Conservation (phyloP, 1,284 basidiomycete species). For the Ustilago vetiveriae region DNA sequence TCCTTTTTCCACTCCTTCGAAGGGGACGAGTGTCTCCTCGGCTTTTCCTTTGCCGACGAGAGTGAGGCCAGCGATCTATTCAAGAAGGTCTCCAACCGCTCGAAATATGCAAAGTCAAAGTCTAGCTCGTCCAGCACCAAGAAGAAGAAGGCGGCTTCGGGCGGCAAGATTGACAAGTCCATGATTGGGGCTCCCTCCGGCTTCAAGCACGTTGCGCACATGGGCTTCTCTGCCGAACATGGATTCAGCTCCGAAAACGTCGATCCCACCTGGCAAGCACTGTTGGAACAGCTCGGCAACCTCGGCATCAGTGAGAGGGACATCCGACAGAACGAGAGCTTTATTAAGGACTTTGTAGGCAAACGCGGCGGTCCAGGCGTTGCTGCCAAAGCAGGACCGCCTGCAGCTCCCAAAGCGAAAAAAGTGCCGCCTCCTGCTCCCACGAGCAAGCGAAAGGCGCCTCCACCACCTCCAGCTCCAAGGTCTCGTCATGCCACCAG, state of each 20-base stretch:
- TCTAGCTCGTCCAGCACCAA: slow-evolving; percentile 68
- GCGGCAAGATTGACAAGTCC: slow-evolving; percentile 81
- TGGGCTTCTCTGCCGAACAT: slow-evolving; percentile 88
- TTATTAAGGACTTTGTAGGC: slow-evolving; percentile 85
- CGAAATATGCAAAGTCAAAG: slow-evolving; percentile 72
- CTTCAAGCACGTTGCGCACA: slow-evolving; percentile 91
- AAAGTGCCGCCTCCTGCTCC: slow-evolving; percentile 72
- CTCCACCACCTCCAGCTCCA: slow-evolving; percentile 59
- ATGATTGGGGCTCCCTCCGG: slow-evolving; percentile 83
- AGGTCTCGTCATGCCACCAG: slow-evolving; percentile 33
- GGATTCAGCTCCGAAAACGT: slow-evolving; percentile 88
- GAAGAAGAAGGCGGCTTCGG: slow-evolving; percentile 68
- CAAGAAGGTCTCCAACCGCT: slow-evolving; percentile 81
- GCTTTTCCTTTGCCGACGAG: slow-evolving; percentile 89
- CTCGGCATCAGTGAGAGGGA: slow-evolving; percentile 73
- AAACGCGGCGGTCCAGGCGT: slow-evolving; percentile 69
- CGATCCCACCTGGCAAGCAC: slow-evolving; percentile 88
- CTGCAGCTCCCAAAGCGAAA: slow-evolving; percentile 70
- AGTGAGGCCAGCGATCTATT: slow-evolving; percentile 84
- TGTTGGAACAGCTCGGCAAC: slow-evolving; percentile 78
- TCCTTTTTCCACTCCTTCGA: slow-evolving; percentile 93
- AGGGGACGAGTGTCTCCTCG: slow-evolving; percentile 88
- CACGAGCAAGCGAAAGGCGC: slow-evolving; percentile 59
- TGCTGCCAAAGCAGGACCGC: slow-evolving; percentile 52
- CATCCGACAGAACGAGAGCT: slow-evolving; percentile 82